Evolutionary conservation across 2,329 filamentous ascomycete species (phyloP), one percentile per base, ranked within the genome.

Genomic region (Fusarium sp.): DNA sequence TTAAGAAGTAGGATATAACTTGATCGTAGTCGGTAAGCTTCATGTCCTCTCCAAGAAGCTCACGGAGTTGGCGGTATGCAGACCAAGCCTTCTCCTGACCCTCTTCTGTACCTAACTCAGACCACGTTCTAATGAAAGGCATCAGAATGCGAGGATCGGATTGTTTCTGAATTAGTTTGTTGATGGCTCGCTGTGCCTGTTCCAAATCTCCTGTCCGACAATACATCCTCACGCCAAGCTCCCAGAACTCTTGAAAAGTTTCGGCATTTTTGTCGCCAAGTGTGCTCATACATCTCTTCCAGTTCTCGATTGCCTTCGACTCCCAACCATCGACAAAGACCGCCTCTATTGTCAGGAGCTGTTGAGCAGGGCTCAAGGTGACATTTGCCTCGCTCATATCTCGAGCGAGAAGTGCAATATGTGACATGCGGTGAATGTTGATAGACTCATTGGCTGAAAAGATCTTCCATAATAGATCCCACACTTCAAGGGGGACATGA

Each of bases 1-100:
- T 85, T 30, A 97, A 82, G 75, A 97, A 93, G 46, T 88, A 88
- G 23, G 91, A 86, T 49, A 92, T 90, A 38, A 95, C 86, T 66
- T 87, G 84, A 78, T 97, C 94, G 74, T 95, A 97, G 76, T 97
- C 92, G 20, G 89, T 83, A 76, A 95, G 90, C 6, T 84, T 87
- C 82, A 94, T 91, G 2, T 85, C 80, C 27, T 84, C 77, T 2
- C 87, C 89, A 4, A 94, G 83, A 9, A 87, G 84, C 30, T 85
- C 82, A 66, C 90, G 89, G 72, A 97, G 84, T 55, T 86, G 85
- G 40, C 89, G 81, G 78, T 95, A 96, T 3, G 88, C 79, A 27
- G 85, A 81, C 89, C 92, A 95, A 0, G 93, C 93, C 68, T 85
- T 85, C 20, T 86, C 80, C 32, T 84, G 84, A 8, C 77, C 75